phyloP scores from a whole-genome alignment of 129 eudicot genomes.

The Lonicera japonica region DNA sequence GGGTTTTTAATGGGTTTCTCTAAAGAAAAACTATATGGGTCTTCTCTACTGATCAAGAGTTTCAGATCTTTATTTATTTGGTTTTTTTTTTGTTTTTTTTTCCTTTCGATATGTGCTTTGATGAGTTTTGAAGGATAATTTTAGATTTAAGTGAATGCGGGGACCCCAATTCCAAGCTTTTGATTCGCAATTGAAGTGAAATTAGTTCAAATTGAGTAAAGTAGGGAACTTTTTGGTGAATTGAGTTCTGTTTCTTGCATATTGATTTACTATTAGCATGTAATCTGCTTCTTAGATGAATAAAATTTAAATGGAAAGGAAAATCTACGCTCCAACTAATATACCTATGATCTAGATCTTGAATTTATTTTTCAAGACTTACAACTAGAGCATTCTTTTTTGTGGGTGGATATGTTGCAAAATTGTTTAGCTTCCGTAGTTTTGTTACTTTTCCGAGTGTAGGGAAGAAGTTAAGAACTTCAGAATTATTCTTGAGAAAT shows the following conservation, averaged over 20 bases:
- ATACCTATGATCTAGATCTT: too few species aligned
- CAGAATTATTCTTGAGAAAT: too few species aligned
- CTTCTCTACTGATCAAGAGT: not conserved
- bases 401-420: too few species aligned
- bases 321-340: not conserved
- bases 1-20: conserved; percentile 4
- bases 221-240: not conserved
- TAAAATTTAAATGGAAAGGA: not conserved
- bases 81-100: too few species aligned
- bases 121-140: not conserved
- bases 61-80: conserved; percentile 23
- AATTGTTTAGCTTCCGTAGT: too few species aligned
- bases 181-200: not conserved
- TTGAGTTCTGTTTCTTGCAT: not conserved
- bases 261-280: not conserved
- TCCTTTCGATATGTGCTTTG: not conserved
- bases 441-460: too few species aligned
- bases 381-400: too few species aligned
- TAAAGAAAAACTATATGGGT: conserved; percentile 2
- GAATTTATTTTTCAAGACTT: too few species aligned
- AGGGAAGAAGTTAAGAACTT: too few species aligned
- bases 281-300: conserved; percentile 12
- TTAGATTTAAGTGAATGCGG: not conserved
- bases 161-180: not conserved
- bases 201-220: too few species aligned